These are phyloP conservation scores for Sclerotinia spermophila DNA, from an alignment of 2,329 filamentous ascomycete genomes.

Conservation along the genomic window DNA sequence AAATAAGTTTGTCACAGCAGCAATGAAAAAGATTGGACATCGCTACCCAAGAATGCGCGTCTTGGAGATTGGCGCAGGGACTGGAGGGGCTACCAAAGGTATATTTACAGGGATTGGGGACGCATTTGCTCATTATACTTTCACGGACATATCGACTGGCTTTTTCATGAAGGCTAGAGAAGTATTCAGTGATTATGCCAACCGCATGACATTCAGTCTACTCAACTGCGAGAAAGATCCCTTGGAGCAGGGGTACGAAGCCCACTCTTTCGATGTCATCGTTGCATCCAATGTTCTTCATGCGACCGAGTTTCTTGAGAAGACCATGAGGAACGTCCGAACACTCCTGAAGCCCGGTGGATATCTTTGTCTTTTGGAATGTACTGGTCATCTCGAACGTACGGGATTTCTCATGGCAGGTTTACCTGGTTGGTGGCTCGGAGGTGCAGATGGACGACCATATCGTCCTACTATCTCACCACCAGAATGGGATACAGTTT, in stretches of 20 bases:
- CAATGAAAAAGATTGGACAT: slow-evolving; percentile 29
- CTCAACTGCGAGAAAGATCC: slow-evolving; percentile 9
- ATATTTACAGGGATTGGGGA: slow-evolving; percentile 5
- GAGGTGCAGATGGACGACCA: slow-evolving; percentile 31
- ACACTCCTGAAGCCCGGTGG: slow-evolving; percentile 28
- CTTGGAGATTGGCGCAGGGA: slow-evolving; percentile 16
- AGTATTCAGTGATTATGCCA: slow-evolving; percentile 2
- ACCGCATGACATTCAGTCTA: slow-evolving; percentile 4
- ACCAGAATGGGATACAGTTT: slow-evolving; percentile 17
- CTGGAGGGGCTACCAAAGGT: slow-evolving; percentile 7
- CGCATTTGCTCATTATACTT: slow-evolving; percentile 24
- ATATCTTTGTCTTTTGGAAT: slow-evolving; percentile 21
- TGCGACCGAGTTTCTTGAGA: slow-evolving; percentile 25
- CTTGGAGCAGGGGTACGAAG: slow-evolving; percentile 10
- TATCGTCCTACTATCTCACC: slow-evolving; percentile 23
- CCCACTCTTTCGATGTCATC: slow-evolving; percentile 24
- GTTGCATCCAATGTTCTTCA: slow-evolving; percentile 32
- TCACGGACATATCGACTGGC: slow-evolving; percentile 33
- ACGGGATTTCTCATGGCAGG: slow-evolving; percentile 6
- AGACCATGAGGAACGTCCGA: slow-evolving; percentile 26
- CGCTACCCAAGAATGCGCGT: slow-evolving; percentile 31
- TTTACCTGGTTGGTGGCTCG: slow-evolving; percentile 14
- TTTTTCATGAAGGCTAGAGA: slow-evolving; percentile 39
- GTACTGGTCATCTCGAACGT: slow-evolving; percentile 1
- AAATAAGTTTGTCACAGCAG: slow-evolving; percentile 6